Conservation (phyloP, 441 rosid species). For the Cnidoscolus chayamansa region DNA sequence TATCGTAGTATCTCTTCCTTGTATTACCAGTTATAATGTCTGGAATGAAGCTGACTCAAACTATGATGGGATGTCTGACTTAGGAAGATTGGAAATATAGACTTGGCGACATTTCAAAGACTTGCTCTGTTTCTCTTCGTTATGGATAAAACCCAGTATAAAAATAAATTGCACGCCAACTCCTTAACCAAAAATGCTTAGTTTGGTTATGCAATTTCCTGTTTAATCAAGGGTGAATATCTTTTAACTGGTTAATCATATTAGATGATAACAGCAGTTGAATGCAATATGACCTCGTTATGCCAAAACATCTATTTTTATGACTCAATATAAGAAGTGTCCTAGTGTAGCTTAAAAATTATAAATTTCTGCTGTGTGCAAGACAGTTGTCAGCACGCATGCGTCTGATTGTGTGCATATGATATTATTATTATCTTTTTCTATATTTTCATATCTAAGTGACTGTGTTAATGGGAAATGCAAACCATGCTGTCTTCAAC, state of each 20-base stretch:
- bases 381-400: background rate
- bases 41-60: background rate
- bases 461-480: background rate
- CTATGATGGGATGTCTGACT: background rate
- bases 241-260: too few relatives aligned
- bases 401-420: background rate
- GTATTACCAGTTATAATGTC: background rate
- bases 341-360: background rate
- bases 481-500: background rate
- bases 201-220: background rate
- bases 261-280: too few relatives aligned
- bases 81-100: background rate
- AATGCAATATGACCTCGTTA: background rate
- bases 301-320: background rate
- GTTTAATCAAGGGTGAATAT: background rate
- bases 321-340: background rate
- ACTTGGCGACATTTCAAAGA: too few relatives aligned
- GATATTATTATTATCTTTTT: background rate
- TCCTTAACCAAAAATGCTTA: background rate
- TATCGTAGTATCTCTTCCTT: background rate
- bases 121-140: too few relatives aligned
- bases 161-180: background rate
- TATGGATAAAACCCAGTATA: too few relatives aligned
- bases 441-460: background rate
- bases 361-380: background rate